Evolutionary conservation across 805 yeast species (phyloP).

Genomic region (Blastobotrys parvus): DNA sequence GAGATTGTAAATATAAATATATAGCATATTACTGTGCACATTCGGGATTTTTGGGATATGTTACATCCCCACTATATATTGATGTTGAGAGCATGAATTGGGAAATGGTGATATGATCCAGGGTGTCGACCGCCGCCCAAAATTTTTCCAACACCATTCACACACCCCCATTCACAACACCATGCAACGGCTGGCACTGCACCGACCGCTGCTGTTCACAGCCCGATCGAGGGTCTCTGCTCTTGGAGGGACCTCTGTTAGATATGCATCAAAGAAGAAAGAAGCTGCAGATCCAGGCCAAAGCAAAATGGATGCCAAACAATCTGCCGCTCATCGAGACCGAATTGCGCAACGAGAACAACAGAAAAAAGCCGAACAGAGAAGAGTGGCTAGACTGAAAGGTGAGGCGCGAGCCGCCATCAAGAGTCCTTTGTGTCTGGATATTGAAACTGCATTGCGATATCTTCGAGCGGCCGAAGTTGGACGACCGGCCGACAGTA

Average conservation of each 20-base stretch:
- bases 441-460: conserved; percentile 61
- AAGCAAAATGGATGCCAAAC: conserved; percentile 25
- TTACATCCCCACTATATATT: too few species aligned
- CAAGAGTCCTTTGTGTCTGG: conserved; percentile 58
- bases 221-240: too few species aligned
- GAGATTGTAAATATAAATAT: neutral
- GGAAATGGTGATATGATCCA: too few species aligned
- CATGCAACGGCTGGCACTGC: too few species aligned
- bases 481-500: conserved; percentile 65
- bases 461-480: conserved; percentile 85
- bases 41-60: too few species aligned
- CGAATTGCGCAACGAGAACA: conserved; percentile 25
- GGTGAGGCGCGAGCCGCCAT: conserved; percentile 36
- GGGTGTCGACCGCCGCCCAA: too few species aligned
- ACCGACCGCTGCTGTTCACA: too few species aligned
- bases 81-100: too few species aligned
- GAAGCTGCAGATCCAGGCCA: neutral
- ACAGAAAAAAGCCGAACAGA: conserved; percentile 21
- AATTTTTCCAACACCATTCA: too few species aligned
- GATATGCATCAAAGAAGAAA: conserved; percentile 4
- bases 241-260: too few species aligned
- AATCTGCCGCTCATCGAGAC: conserved; percentile 27
- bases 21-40: too few species aligned
- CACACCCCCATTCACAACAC: too few species aligned
- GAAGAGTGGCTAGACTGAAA: conserved; percentile 19